Conservation (phyloP, 768 basidiomycete species). For the Lactifluus echinatus region DNA sequence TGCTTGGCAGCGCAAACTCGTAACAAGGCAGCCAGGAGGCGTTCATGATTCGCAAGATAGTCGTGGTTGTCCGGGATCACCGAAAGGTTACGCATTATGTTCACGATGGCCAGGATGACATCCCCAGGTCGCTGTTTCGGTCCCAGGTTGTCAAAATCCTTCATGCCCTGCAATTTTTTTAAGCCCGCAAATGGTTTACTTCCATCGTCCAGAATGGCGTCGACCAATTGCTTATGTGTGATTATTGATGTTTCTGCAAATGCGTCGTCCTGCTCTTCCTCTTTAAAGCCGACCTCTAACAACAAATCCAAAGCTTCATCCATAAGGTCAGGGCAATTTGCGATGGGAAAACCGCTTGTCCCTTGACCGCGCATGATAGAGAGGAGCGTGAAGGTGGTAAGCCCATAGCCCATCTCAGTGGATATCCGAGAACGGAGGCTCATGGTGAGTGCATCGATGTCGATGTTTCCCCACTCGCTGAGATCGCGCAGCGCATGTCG, state of each 20-base stretch:
- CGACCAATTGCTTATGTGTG: constrained; percentile 61
- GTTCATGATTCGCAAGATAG: constrained; percentile 55
- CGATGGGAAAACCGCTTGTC: constrained; percentile 66
- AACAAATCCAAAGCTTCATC: constrained; percentile 83
- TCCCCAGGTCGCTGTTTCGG: constrained; percentile 62
- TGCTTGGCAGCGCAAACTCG: constrained; percentile 44
- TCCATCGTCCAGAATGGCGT: constrained; percentile 48
- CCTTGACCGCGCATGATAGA: constrained; percentile 66
- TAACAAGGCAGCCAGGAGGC: constrained; percentile 57
- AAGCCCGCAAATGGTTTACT: constrained; percentile 53
- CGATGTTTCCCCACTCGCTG: constrained; percentile 81
- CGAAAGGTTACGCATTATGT: constrained; percentile 85
- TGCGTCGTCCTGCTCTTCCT: constrained; percentile 28
- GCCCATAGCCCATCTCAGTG: constrained; percentile 79
- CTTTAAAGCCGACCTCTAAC: constrained; percentile 70
- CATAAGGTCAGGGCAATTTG: constrained; percentile 69
- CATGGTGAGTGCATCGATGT: constrained; percentile 91
- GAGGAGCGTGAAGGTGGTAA: constrained; percentile 79
- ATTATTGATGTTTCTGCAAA: constrained; percentile 29
- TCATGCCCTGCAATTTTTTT: constrained; percentile 38
- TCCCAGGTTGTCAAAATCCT: constrained; percentile 38
- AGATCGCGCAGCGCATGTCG: constrained; percentile 57
- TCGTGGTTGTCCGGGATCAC: constrained; percentile 59
- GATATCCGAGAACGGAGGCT: constrained; percentile 79
- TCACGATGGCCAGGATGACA: constrained; percentile 58